phyloP scores from a whole-genome alignment of 352 stramenopile genomes.

The Thalassiosira pacifica region DNA sequence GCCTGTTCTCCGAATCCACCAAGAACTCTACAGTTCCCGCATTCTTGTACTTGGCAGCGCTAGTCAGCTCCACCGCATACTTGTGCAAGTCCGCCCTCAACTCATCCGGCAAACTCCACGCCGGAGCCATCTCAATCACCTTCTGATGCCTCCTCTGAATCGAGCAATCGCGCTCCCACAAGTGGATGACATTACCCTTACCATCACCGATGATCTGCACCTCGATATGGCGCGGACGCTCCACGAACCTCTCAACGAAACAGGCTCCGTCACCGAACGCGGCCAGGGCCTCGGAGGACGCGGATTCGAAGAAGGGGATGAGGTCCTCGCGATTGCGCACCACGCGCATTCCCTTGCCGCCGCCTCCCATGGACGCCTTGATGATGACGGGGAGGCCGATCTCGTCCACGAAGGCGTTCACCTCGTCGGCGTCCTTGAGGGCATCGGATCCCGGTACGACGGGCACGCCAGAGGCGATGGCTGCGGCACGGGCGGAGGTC shows the following conservation, averaged over 20 bases:
- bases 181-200: constrained; percentile 94
- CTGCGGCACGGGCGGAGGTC: constrained; percentile 62
- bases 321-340: constrained; percentile 71
- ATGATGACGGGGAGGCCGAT: constrained; percentile 97
- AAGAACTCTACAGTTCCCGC: constrained; percentile 99
- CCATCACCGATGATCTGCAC: constrained; percentile 98
- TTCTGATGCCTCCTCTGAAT: constrained; percentile 95
- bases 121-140: constrained; percentile 94
- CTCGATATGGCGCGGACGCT: constrained; percentile 96
- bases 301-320: constrained; percentile 62
- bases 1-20: constrained; percentile 89
- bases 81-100: constrained; percentile 92
- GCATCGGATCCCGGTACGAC: constrained; percentile 71
- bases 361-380: constrained; percentile 90
- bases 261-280: constrained; percentile 95
- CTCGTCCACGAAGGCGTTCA: constrained; percentile 65
- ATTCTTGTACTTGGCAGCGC: constrained; percentile 93
- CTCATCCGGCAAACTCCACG: constrained; percentile 88
- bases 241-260: constrained; percentile 96
- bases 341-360: constrained; percentile 95
- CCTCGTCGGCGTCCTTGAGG: constrained; percentile 62
- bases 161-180: constrained; percentile 97
- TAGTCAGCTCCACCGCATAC: constrained; percentile 92
- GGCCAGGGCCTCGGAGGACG: constrained; percentile 63
- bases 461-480: constrained; percentile 72